Conservation (phyloP, 805 yeast genomes). For the Brettanomyces nanus region DNA sequence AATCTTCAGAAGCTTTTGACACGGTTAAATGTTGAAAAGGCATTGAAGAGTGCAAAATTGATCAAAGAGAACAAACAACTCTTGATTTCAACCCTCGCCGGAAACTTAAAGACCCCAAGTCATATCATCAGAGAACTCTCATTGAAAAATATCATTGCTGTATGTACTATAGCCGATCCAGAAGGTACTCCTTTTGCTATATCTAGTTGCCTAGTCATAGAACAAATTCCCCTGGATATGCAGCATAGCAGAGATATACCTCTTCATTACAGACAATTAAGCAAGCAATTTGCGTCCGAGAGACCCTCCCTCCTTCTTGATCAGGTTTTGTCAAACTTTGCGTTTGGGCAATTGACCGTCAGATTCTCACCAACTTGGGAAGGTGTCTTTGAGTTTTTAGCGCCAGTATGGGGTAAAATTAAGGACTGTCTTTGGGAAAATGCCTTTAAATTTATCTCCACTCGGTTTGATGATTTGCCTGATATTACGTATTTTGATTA, state of each 20-base stretch:
- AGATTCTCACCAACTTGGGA: conserved; percentile 84
- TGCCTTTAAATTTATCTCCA: conserved; percentile 29
- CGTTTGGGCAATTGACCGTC: conserved; percentile 66
- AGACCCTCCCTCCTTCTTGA: conserved; percentile 17
- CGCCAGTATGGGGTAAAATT: conserved; percentile 34
- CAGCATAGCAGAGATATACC: conserved; percentile 67
- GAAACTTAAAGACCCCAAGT: conserved; percentile 40
- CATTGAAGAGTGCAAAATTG: not conserved
- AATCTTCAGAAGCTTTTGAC: not conserved
- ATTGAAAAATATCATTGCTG: conserved; percentile 31
- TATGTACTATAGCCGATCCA: conserved; percentile 26
- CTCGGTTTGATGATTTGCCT: conserved; percentile 11
- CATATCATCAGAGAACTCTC: conserved; percentile 43
- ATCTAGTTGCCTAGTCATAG: conserved; percentile 49
- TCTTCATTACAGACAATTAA: conserved; percentile 56
- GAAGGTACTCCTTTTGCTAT: conserved; percentile 11
- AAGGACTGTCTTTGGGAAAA: conserved; percentile 49
- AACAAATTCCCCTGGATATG: conserved; percentile 64
- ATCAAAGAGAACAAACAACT: conserved; percentile 4
- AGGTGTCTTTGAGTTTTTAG: conserved; percentile 57
- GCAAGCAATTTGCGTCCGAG: conserved; percentile 31
- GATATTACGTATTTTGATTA: conserved; percentile 14
- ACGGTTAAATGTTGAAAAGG: conserved; percentile 7
- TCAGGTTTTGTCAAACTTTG: conserved; percentile 35
- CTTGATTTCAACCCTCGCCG: conserved; percentile 19